A percentile compares a stretch with the other conserved stretches of the same genome.
These are phyloP conservation scores for Ambrosia hybrid DNA, from an alignment of 140 eudicot species.

Conservation along the genomic window DNA sequence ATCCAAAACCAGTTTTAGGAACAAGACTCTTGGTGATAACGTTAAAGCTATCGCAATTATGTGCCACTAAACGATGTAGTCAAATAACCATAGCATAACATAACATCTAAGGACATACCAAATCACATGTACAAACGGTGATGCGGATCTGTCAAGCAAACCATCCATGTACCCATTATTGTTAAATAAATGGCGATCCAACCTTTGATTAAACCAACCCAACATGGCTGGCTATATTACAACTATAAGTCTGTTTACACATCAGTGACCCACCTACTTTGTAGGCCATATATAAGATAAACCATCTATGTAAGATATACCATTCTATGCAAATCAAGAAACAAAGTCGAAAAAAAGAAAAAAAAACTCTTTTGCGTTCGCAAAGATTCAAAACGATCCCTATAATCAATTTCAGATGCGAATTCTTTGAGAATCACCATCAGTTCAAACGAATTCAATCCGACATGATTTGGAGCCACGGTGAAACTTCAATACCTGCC, in stretches of 20 bases:
- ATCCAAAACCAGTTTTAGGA: too few relatives aligned
- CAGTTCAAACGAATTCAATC: constrained; percentile 16
- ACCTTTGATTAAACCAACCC: background rate
- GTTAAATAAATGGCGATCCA: background rate
- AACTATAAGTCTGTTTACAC: background rate
- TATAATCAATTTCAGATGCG: too few relatives aligned
- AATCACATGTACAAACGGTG: background rate
- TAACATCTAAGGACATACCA: background rate
- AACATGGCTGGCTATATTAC: background rate
- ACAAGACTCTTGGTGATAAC: background rate
- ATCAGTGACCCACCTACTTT: background rate
- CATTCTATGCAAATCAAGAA: too few relatives aligned
- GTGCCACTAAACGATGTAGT: background rate
- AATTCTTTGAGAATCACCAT: background rate
- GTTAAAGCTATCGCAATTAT: background rate
- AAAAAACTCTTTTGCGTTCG: too few relatives aligned
- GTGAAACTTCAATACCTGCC: constrained; percentile 16
- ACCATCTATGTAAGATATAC: too few relatives aligned
- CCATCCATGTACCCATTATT: background rate
- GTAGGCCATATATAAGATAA: background rate
- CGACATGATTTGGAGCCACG: constrained; percentile 26
- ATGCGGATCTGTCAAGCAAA: background rate
- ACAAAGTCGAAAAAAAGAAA: too few relatives aligned
- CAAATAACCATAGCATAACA: background rate
- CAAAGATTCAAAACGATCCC: too few relatives aligned